Conservation (phyloP, 257 asterid genomes). For the Solanum rostratum region DNA sequence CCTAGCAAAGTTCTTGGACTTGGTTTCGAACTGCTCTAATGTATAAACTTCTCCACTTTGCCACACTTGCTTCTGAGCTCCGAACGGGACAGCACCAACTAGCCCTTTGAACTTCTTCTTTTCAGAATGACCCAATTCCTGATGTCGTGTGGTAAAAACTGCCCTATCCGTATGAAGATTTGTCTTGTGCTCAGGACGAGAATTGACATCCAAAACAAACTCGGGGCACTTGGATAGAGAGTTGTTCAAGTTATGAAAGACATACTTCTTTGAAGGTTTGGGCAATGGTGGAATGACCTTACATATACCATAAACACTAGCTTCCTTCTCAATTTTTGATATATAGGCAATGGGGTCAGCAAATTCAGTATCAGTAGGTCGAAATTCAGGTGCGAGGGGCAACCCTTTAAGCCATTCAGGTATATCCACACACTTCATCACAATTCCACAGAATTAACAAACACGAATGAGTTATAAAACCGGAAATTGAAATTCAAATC, state of each 20-base stretch:
- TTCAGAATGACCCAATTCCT: conserved; percentile 67
- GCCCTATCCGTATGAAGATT: conserved; percentile 19
- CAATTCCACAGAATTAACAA: conserved; percentile 7
- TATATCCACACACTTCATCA: conserved; percentile 68
- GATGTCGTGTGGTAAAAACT: conserved; percentile 85
- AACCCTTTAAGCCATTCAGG: conserved; percentile 83
- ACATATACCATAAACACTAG: conserved; percentile 91
- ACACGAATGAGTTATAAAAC: background rate
- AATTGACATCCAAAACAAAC: conserved; percentile 45
- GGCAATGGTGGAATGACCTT: conserved; percentile 94
- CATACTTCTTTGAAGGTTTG: conserved; percentile 78
- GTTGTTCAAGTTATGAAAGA: conserved; percentile 69
- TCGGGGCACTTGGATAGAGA: conserved; percentile 80
- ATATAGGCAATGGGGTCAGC: conserved; percentile 98
- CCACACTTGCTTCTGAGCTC: conserved; percentile 81
- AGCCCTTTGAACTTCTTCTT: conserved; percentile 44
- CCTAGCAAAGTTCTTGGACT: conserved; percentile 69
- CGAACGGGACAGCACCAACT: conserved; percentile 22
- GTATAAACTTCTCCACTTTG: conserved; percentile 96
- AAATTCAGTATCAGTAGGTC: conserved; percentile 90
- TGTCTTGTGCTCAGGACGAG: too few relatives aligned
- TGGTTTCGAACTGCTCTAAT: conserved; percentile 81
- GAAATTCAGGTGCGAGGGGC: conserved; percentile 97
- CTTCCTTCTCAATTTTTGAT: conserved; percentile 93
- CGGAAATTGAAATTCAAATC: too few relatives aligned